These are phyloP conservation scores for Myrmaecium sp. DNA, from an alignment of 2,329 filamentous ascomycete genomes.

Conservation along the genomic window DNA sequence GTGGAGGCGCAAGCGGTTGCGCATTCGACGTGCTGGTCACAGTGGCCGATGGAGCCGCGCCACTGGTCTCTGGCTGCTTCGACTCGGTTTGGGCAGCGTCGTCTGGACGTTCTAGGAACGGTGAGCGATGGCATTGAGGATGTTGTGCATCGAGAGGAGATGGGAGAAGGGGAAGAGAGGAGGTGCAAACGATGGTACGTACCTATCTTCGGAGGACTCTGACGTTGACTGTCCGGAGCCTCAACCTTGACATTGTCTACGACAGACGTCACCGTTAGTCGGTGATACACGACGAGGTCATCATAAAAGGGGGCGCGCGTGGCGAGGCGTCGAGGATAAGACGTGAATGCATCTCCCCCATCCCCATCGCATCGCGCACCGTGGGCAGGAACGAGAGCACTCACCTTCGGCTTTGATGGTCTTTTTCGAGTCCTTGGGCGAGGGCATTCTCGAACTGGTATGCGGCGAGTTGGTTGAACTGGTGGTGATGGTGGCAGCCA, in stretches of 20 bases:
- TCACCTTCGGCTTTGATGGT: conserved; percentile 19
- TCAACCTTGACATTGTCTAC: conserved; percentile 1
- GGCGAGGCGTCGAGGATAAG: too few species aligned
- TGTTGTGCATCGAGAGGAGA: conserved; percentile 9
- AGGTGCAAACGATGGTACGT: conserved; percentile 2
- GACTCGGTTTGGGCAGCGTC: background rate
- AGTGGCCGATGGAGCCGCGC: conserved; percentile 14
- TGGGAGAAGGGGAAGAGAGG: conserved; percentile 18
- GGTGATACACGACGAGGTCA: background rate
- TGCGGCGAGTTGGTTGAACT: conserved; percentile 17
- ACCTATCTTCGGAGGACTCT: conserved; percentile 7
- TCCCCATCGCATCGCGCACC: too few species aligned
- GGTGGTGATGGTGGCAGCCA: conserved; percentile 18
- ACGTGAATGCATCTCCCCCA: too few species aligned
- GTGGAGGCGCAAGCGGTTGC: conserved; percentile 35
- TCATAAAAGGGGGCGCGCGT: too few species aligned
- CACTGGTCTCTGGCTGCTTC: conserved; percentile 3
- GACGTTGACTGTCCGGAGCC: background rate
- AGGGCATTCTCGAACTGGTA: conserved; percentile 20
- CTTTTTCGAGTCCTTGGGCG: conserved; percentile 20
- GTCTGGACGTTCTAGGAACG: background rate
- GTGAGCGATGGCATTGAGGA: background rate
- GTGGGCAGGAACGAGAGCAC: conserved; percentile 5
- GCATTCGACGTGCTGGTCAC: conserved; percentile 16
- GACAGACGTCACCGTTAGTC: background rate